Evolutionary conservation across 1,284 basidiomycete species (phyloP).

Genomic region (Tilletia indica): DNA sequence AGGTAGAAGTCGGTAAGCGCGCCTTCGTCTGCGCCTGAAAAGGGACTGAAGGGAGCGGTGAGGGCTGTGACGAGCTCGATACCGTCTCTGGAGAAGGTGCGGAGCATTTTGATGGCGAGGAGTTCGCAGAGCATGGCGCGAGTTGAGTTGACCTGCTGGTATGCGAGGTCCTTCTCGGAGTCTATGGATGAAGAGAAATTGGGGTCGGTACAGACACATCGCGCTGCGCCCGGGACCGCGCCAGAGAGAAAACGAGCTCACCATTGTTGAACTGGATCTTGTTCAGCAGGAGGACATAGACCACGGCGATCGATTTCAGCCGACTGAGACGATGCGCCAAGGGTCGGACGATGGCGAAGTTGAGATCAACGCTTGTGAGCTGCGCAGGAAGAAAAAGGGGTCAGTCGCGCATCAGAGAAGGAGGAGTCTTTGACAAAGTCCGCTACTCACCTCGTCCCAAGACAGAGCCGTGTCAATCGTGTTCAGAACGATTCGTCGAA

Average conservation of each 20-base stretch:
- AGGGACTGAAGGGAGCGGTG: constrained; percentile 83
- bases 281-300: constrained; percentile 86
- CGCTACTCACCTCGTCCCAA: constrained; percentile 25
- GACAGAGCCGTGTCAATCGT: constrained; percentile 47
- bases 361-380: constrained; percentile 44
- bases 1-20: constrained; percentile 33
- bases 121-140: constrained; percentile 83
- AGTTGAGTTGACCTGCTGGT: constrained; percentile 67
- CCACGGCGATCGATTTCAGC: constrained; percentile 62
- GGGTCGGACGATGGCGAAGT: constrained; percentile 45
- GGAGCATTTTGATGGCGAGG: constrained; percentile 75
- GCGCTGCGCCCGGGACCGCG: background rate
- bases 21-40: constrained; percentile 58
- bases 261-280: constrained; percentile 75
- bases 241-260: background rate
- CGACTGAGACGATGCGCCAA: constrained; percentile 45
- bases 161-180: constrained; percentile 56
- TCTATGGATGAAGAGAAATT: constrained; percentile 44
- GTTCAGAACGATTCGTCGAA: constrained; percentile 34
- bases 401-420: background rate
- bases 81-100: constrained; percentile 55
- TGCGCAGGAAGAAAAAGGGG: background rate
- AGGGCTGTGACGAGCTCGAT: constrained; percentile 75
- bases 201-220: background rate
- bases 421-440: too few relatives aligned